A percentile compares a stretch with the other conserved stretches of the same genome.
Evolutionary conservation across 1,284 basidiomycete genomes (phyloP).

Genomic region (Tilletia caries): DNA sequence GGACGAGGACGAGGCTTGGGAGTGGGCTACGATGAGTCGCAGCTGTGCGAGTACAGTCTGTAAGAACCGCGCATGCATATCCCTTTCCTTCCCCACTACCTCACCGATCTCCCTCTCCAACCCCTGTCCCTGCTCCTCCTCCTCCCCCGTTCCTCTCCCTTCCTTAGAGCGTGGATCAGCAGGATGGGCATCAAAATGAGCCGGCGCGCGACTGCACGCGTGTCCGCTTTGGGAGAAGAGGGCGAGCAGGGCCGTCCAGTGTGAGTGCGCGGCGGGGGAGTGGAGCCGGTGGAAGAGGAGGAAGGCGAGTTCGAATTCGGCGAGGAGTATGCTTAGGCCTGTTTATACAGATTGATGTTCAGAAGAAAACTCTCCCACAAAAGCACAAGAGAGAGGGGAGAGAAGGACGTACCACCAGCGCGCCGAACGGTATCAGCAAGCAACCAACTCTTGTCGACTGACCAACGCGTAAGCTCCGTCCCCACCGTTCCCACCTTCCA

Average conservation of each 20-base stretch:
- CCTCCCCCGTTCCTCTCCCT: no score
- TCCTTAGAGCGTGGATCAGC: background rate
- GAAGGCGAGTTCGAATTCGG: constrained; percentile 7
- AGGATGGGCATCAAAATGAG: background rate
- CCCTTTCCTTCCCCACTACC: background rate
- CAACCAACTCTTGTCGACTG: constrained; percentile 4
- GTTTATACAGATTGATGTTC: background rate
- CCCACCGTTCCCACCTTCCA: constrained; percentile 3
- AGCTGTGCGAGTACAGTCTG: background rate
- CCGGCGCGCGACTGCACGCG: background rate
- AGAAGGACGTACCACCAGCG: background rate
- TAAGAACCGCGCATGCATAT: background rate
- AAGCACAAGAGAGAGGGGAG: background rate
- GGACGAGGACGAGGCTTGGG: background rate
- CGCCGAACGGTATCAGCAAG: background rate
- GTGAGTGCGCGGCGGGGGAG: background rate
- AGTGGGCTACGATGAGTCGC: background rate
- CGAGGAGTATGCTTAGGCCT: background rate
- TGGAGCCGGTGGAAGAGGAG: background rate
- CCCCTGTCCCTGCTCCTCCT: no score
- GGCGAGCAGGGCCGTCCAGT: background rate
- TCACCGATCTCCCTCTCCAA: background rate
- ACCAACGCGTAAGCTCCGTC: background rate
- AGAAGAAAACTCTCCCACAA: background rate
- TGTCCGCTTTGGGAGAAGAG: background rate